A percentile compares a stretch with the other conserved stretches of the same genome.
These are phyloP conservation scores for Ophiosphaerella herpotricha DNA, from an alignment of 2,329 filamentous ascomycete genomes.

Conservation along the genomic window DNA sequence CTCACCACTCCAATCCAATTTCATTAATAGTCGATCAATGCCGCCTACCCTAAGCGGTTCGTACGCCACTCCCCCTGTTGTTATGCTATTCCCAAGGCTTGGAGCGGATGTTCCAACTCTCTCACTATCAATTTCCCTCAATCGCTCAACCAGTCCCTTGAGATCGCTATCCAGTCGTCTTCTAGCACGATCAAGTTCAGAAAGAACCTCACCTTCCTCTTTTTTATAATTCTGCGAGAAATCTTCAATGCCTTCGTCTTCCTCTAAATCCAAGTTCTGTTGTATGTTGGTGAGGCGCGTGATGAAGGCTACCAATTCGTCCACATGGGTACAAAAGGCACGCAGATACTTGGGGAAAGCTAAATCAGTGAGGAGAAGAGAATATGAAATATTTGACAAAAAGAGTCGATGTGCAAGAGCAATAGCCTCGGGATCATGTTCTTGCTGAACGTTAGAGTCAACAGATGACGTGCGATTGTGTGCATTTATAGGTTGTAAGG, in stretches of 20 bases:
- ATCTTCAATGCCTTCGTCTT: slow-evolving; percentile 77
- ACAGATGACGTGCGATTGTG: neutral
- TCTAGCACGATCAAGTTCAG: slow-evolving; percentile 68
- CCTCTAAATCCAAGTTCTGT: slow-evolving; percentile 77
- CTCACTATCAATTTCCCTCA: slow-evolving; percentile 65
- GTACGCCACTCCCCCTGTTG: slow-evolving; percentile 59
- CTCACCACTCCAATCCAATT: slow-evolving; percentile 69
- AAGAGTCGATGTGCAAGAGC: slow-evolving; percentile 79
- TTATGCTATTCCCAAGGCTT: slow-evolving; percentile 10
- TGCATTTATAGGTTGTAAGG: neutral
- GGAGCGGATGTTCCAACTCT: slow-evolving; percentile 40
- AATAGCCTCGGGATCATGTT: slow-evolving; percentile 83
- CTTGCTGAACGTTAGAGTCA: slow-evolving; percentile 19
- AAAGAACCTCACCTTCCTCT: slow-evolving; percentile 72
- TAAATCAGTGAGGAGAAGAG: slow-evolving; percentile 68
- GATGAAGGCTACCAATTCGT: slow-evolving; percentile 78
- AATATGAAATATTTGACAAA: slow-evolving; percentile 68
- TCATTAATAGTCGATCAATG: slow-evolving; percentile 86
- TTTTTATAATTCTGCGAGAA: slow-evolving; percentile 56
- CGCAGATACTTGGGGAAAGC: slow-evolving; percentile 69
- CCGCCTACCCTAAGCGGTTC: slow-evolving; percentile 75
- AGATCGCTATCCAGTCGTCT: slow-evolving; percentile 69
- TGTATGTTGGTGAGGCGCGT: slow-evolving; percentile 77
- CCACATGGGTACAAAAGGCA: slow-evolving; percentile 72
- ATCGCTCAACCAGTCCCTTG: slow-evolving; percentile 61